Evolutionary conservation across 2,329 filamentous ascomycete species (phyloP), one percentile per base, ranked within the genome.

Genomic region (Fusarium sp.): DNA sequence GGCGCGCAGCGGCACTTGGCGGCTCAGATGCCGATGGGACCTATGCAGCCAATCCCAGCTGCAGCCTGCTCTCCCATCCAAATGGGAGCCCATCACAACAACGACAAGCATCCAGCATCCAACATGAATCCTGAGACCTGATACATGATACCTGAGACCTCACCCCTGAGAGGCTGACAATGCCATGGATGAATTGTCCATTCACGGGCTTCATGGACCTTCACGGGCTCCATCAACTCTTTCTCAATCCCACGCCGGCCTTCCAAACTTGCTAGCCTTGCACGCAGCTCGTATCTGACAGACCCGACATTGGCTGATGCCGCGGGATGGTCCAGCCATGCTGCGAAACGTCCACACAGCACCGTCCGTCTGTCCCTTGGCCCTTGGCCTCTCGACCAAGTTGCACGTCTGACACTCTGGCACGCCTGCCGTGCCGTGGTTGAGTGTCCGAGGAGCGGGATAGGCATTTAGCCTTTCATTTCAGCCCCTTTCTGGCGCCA

Each of bases 21-120:
- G 63, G 68, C 62, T 65, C 61, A 71, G 44, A 54, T 61, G 61
- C 54, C 62, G 61, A 66, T 67, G 46, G 60, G 67, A 69, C 68
- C 50, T 56, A 59, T 58, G 34, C 25, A 44, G 42, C 68, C 70
- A 71, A 73, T 73, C 57, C 65, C 46, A 40, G 58, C 51, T 36
- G 40, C 61, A 67, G 57, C 40, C 42, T 40, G 23, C 58, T 61
- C 51, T 61, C 51, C 58, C 62, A 65, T 55, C 61, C 36, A 44
- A 65, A 55, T 33, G 53, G 40, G 25, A 62, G 49, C 46, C 29
- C 42, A 50, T 58, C 42, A 44, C 56, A 23, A 59, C 44, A 10
- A 57, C 66, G 60, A 50, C 46, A 34, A 64, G 54, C 61, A 50
- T 53, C 36, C 40, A 40, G 27, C 57, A 36, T 33, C 36, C 40